Evolutionary conservation across 2,329 filamentous ascomycete species (phyloP).

Genomic region (Epichloe amarillans): DNA sequence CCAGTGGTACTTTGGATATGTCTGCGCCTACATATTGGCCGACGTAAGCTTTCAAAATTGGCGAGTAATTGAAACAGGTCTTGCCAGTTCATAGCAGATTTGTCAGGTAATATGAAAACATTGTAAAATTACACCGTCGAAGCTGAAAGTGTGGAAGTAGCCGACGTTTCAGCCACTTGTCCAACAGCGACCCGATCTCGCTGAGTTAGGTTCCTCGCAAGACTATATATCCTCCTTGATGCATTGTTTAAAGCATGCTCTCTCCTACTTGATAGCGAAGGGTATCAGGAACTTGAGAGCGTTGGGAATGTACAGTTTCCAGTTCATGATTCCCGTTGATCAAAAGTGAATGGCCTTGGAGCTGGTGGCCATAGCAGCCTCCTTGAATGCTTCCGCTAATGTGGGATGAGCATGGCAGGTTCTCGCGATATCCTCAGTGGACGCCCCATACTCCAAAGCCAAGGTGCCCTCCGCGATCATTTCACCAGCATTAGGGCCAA

Average conservation of each 20-base stretch:
- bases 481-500: conserved; percentile 90
- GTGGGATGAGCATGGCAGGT: conserved; percentile 97
- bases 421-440: conserved; percentile 83
- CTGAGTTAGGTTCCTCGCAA: not conserved
- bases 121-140: conserved; percentile 1
- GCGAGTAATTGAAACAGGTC: no score
- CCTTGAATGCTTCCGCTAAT: conserved; percentile 95
- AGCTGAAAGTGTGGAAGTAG: not conserved
- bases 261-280: not conserved
- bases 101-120: not conserved
- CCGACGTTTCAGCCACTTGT: not conserved
- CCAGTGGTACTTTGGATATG: no score
- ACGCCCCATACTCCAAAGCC: conserved; percentile 91
- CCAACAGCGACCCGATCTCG: not conserved
- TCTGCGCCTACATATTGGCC: no score
- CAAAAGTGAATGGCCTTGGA: conserved; percentile 94
- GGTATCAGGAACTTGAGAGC: not conserved
- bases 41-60: no score
- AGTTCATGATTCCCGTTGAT: not conserved
- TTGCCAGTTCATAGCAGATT: no score
- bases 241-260: not conserved
- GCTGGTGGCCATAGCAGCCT: conserved; percentile 97
- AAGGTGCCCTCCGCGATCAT: conserved; percentile 98
- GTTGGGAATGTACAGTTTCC: not conserved
- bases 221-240: not conserved